Evolutionary conservation across 1,284 basidiomycete species (phyloP), one percentile per base, ranked within the genome.

Genomic region (Trichosporon sp.): DNA sequence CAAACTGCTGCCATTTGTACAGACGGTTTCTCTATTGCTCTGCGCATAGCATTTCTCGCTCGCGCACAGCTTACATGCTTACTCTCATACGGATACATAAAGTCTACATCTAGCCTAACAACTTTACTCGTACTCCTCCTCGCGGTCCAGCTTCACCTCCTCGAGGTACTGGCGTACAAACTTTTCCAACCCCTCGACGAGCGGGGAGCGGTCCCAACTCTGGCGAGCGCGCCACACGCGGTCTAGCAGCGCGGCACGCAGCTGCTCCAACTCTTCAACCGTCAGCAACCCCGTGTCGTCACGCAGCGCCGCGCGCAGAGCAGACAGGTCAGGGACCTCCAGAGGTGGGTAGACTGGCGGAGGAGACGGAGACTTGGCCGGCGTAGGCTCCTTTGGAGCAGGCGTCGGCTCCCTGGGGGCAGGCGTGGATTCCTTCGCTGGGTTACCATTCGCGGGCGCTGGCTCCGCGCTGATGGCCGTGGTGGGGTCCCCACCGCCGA

Each of bases 221-320:
- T 85, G 84, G 16, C 95, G 86, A 74, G 90, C 89, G 19, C 89
- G 86, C 94, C 96, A 98, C 19, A 98, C 87, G 40, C 86, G 86
- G 67, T 91, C 90, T 61, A 95, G 89, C 75, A 90, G 91, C 0
- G 89, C 89, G 4, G 96, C 95, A 2, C 97, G 89, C 5, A 98
- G 86, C 80, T 98, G 94, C 79, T 98, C 96, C 2, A 99, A 88
- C 81, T 98, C 90, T 79, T 99, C 96, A 63, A 98, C 87, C 31
- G 86, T 92, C 59, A 95, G 85, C 0, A 78, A 77, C 1, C 76
- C 81, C 0, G 93, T 96, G 8, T 51, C 54, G 35, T 74, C 31
- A 32, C 70, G 69, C 32, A 84, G 70, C 7, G 73, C 71, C 0
- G 66, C 21, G 2, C 56, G 48, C 1, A 85, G 78, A 1, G 10